Evolutionary conservation across 2,329 filamentous ascomycete species (phyloP), one percentile per base, ranked within the genome.

Genomic region (Alternaria triticina): DNA sequence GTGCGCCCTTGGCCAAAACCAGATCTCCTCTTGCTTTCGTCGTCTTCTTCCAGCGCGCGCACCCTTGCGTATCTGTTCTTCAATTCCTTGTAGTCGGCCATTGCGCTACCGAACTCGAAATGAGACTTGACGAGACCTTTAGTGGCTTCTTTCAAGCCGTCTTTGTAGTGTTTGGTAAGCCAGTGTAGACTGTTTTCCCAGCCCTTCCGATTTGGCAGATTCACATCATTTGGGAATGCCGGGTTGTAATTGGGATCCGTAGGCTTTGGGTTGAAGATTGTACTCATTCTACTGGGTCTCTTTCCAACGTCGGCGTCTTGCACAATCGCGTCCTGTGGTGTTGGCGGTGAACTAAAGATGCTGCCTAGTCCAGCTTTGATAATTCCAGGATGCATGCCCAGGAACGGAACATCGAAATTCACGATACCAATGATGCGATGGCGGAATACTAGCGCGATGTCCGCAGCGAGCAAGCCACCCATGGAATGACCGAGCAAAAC

Each of bases 311-410:
- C 62, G 3, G 68, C 25, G 30, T 67, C 67, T n/a, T 61, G 57
- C 22, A 69, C 40, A n/a, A 64, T 60, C 9, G 65, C 67, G 28
- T 78, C 71, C 15, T 75, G 67, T n/a, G 75, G 75, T 6, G 68
- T 57, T 20, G 76, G 75, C 17, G 72, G 79, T 25, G 85, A 81
- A 36, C 82, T 83, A 78, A 97, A 96, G 11, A 97, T 84, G 74
- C 92, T 95, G 3, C 89, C 87, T 57, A 97, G 86, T 2, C 94
- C 93, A 40, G 91, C 91, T n/a, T 89, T 87, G 45, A 97, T 87
- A 45, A 97, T 91, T 6, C 94, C 92, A 1, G 93, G 94, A 79
- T 97, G 93, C 76, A 97, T 90, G 4, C 94, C 94, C 6, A 97
- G 83, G 62, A 96, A 93, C 0, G 94, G 94, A 0, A 92, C 91